Base-by-base conservation (phyloP, 768 basidiomycete genomes). In the Brasilioporus rufonigricans region DNA sequence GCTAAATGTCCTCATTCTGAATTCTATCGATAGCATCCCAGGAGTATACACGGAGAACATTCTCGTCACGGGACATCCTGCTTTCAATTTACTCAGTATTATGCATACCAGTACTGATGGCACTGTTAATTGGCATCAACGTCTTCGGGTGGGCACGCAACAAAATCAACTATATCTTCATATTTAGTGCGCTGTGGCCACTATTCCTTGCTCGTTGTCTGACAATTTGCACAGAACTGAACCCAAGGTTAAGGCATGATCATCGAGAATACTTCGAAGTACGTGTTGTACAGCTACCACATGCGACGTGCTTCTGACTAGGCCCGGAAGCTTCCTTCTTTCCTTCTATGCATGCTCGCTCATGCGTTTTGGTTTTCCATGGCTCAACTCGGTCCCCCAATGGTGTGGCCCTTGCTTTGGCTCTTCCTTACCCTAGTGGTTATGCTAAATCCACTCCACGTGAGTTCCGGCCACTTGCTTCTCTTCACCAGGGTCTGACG, bases 161-260 rank as follows among this genome's bases (percentile, higher is more conserved):
- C 6, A 79, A 89, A 44, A 93, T 99, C 61, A 98, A 98, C 66
- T 96, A 94, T 63, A 80, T 86, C n/a, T 96, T 98, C 68, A 91
- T 95, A 33, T 91, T 95, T 63, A 89, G 89, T 89, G 55, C 36
- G 80, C 62, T 21, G 11, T 33, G 43, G 7, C 32, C 19, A 27
- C 21, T 18, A 29, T 41, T 2, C 6, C 26, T 19, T 16, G 8
- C 38, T 45, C 23, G 10, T 4, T 49, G 19, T 44, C 52, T 67
- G 29, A 65, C 31, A n/a, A 44, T 44, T 5, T 41, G 18, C 21
- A 21, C 61, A 87, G 91, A 89, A 67, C 68, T 95, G 50, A 82
- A 92, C 58, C 65, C 84, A 23, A 78, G 84, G 53, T 84, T 86
- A 32, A 83, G 79, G 27, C 71, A 95, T 51, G 91, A 97, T 67